phyloP scores from a whole-genome alignment of 257 asterid genomes.

The Nicotiana paniculata region DNA sequence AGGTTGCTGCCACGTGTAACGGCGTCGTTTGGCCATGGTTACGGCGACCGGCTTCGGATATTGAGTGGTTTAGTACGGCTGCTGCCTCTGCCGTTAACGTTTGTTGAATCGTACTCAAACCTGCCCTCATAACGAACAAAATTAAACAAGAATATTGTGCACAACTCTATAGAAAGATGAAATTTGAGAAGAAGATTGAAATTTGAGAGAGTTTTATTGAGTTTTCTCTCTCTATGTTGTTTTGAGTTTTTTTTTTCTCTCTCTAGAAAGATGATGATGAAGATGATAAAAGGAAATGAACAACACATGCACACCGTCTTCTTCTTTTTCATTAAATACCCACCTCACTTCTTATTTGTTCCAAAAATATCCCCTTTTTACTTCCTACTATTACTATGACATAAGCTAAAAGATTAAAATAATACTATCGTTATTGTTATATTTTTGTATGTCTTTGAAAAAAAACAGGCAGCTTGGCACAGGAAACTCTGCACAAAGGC shows the following conservation, averaged over 20 bases:
- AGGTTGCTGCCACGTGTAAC: slow-evolving; percentile 92
- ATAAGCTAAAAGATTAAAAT: background rate
- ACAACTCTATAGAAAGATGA: background rate
- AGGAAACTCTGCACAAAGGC: too few relatives aligned
- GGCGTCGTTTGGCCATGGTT: slow-evolving; percentile 96
- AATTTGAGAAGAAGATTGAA: background rate
- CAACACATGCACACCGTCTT: slow-evolving; percentile 31
- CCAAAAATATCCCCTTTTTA: slow-evolving; percentile 2
- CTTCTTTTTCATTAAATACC: slow-evolving; percentile 33
- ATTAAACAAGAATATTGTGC: background rate
- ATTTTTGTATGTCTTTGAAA: too few relatives aligned
- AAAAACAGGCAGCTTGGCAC: too few relatives aligned
- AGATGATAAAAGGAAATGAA: slow-evolving; percentile 18
- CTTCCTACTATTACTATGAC: background rate
- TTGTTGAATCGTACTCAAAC: slow-evolving; percentile 77
- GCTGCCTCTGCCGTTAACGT: slow-evolving; percentile 88
- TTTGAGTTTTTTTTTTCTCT: slow-evolving; percentile 2
- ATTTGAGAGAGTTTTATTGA: too few relatives aligned
- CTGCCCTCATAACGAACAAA: slow-evolving; percentile 61
- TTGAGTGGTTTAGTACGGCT: slow-evolving; percentile 64
- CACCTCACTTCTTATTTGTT: background rate
- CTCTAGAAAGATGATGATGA: slow-evolving; percentile 26
- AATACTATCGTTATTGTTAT: too few relatives aligned
- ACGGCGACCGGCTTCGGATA: slow-evolving; percentile 74
- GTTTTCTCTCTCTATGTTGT: background rate